Evolutionary conservation across 306 rosid genomes (phyloP).

Genomic region (Lathyrus aphaca): DNA sequence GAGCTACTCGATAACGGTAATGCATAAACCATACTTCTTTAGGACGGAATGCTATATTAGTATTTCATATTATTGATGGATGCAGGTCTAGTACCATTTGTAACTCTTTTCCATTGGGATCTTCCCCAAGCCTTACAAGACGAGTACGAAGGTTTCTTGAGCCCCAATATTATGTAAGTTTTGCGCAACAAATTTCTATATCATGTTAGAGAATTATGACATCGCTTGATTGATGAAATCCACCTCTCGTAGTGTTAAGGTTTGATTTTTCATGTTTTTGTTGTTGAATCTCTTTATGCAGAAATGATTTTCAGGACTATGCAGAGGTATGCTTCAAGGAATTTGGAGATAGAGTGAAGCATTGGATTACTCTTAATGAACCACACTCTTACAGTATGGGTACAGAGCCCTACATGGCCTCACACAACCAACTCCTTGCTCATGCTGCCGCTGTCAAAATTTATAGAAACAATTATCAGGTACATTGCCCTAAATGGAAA

Average conservation of each 20-base stretch:
- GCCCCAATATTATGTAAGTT: constrained; percentile 40
- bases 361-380: constrained; percentile 48
- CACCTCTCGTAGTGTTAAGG: neutral
- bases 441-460: constrained; percentile 47
- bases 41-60: too few relatives aligned
- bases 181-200: neutral
- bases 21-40: neutral
- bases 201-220: neutral
- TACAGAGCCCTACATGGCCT: constrained; percentile 17
- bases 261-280: neutral
- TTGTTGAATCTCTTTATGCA: constrained; percentile 21
- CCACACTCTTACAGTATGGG: constrained; percentile 38
- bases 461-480: constrained; percentile 42
- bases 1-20: constrained; percentile 60
- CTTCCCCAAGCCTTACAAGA: constrained; percentile 47
- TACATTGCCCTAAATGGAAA: neutral
- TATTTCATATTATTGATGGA: neutral
- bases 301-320: constrained; percentile 41
- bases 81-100: constrained; percentile 43
- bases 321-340: constrained; percentile 46
- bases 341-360: constrained; percentile 46
- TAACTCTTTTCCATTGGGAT: constrained; percentile 49
- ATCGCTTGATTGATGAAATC: neutral
- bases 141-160: constrained; percentile 43
- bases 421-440: constrained; percentile 45